Percentiles rank a stretch among this genome's conserved stretches.
These are phyloP conservation scores for Pseudoneurospora amorphoporcata DNA, from an alignment of 495 filamentous ascomycete species.

Conservation along the genomic window DNA sequence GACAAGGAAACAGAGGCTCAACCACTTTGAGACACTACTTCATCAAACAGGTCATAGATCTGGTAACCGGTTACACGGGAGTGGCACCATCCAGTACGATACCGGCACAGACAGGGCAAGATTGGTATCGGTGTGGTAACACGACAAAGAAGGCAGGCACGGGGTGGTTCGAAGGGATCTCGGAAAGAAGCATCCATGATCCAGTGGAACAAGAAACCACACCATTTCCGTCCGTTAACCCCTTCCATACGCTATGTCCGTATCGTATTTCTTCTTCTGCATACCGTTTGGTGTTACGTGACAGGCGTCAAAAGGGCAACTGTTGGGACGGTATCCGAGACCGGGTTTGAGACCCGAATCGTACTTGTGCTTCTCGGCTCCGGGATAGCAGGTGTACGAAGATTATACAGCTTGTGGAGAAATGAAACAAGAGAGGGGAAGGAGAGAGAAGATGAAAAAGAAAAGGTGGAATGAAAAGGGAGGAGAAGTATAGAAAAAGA, in stretches of 20 bases:
- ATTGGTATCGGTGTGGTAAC: not conserved
- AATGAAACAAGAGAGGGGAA: not conserved
- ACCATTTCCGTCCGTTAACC: not conserved
- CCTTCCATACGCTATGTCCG: not conserved
- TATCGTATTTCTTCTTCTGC: not conserved
- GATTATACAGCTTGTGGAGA: too few species aligned
- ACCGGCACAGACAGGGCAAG: not conserved
- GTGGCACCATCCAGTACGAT: not conserved
- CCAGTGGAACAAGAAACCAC: not conserved
- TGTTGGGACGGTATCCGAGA: not conserved
- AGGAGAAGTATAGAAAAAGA: not conserved
- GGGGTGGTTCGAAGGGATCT: not conserved
- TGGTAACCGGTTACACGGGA: not conserved
- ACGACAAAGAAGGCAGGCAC: not conserved
- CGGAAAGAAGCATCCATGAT: not conserved
- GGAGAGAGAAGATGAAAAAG: not conserved
- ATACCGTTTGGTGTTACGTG: not conserved
- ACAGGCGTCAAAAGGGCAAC: not conserved
- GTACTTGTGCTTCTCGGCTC: not conserved
- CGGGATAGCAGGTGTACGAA: not conserved
- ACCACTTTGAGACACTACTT: not conserved
- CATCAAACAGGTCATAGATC: not conserved
- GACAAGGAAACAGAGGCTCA: not conserved
- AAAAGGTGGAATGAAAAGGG: not conserved
- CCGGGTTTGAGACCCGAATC: not conserved